Base-by-base conservation (phyloP, 768 basidiomycete species). In the Pleurotus ostreatus region DNA sequence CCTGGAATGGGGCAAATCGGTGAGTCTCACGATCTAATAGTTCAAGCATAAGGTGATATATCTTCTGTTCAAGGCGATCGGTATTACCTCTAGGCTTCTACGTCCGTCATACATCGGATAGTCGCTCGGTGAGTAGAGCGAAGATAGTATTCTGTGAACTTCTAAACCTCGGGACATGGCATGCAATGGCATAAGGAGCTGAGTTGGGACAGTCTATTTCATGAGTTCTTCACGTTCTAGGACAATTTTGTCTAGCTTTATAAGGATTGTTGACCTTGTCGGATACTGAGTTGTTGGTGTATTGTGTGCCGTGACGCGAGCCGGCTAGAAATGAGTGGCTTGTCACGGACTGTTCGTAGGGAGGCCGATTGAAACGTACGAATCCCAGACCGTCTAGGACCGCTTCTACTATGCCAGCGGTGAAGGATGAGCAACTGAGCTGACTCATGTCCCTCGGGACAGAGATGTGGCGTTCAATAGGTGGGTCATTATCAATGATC, bases 401-500 rank as follows among this genome's bases (percentile, higher is more conserved):
- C 9, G 95, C 97, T 72, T 99, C 97, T 11, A 99, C 96, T 48
- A 99, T 86, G 1, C 97, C 97, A 9, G 97, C 97, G 0, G 94
- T 93, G 66, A 96, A 90, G 2, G 97, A 98, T n/a, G 94, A 97
- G 66, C 94, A 98, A 63, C 90, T 95, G 39, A 99, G 79, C 64
- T 90, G 86, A 64, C 86, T 91, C 84, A 99, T 86, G 67, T 99
- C 97, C 63, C 84, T 85, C 18, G 97, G 97, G 12, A 98, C 90
- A 26, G 94, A 93, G 59, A 99, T 92, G 61, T 92, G 80, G 57
- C 92, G 85, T 60, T 97, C 95, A 60, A 98, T 78, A 18, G 88
- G 82, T 9, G 97, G 95, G 66, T 95, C 91, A 69, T 99, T 98
- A 78, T 98, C 90, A 58, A 96, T 89, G 61, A 99, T 90, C 97